A percentile compares a stretch with the other conserved stretches of the same genome.
These are phyloP conservation scores for Leishmania arabica DNA, from an alignment of 208 protist genomes.

Conservation along the genomic window DNA sequence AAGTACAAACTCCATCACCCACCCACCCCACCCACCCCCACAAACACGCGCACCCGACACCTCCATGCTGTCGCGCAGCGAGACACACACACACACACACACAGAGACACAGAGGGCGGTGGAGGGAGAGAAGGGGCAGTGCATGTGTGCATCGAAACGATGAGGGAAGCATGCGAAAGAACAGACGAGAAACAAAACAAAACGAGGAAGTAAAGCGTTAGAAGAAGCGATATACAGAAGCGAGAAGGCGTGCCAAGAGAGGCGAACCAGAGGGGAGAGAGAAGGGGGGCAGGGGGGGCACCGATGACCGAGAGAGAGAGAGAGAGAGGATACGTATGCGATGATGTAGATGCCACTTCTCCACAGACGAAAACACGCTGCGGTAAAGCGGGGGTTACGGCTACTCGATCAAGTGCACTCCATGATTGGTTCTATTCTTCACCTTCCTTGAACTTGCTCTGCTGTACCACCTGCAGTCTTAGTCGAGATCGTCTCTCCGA, in stretches of 20 bases:
- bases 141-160: neutral
- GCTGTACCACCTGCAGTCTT: neutral
- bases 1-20: neutral
- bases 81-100: neutral
- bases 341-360: neutral
- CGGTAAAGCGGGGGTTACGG: neutral
- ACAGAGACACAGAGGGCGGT: neutral
- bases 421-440: neutral
- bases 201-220: neutral
- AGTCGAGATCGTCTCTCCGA: conserved; percentile 24
- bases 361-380: neutral
- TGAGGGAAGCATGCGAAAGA: neutral
- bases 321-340: neutral
- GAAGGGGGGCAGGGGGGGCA: neutral
- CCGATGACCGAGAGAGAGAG: neutral
- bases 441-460: neutral
- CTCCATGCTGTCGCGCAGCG: neutral
- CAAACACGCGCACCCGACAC: neutral
- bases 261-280: neutral
- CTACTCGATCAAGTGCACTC: neutral
- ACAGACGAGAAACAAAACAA: neutral
- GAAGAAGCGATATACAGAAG: neutral
- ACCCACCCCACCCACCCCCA: no score
- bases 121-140: neutral
- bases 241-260: neutral